Percentiles rank a stretch among this genome's conserved stretches.
These are phyloP conservation scores for Trametes villosa DNA, from an alignment of 768 basidiomycete species.

Conservation along the genomic window DNA sequence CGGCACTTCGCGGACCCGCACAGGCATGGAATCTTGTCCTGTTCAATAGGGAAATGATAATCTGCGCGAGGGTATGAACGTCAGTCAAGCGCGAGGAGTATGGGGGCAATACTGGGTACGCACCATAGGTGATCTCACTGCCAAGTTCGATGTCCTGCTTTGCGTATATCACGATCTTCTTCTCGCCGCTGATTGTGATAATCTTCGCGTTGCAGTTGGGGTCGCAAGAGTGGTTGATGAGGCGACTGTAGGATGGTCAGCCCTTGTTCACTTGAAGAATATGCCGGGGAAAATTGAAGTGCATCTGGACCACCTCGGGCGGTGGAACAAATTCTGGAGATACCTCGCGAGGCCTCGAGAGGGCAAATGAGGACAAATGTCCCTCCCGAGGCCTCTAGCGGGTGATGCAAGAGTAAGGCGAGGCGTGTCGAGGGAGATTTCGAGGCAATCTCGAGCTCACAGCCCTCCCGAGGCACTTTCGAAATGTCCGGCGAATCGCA, in stretches of 20 bases:
- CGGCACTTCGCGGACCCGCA: slow-evolving; percentile 92
- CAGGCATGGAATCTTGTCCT: slow-evolving; percentile 94
- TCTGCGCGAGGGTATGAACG: slow-evolving; percentile 49
- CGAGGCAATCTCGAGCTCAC: too few relatives aligned
- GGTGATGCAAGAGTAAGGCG: too few relatives aligned
- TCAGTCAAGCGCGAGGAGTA: not conserved
- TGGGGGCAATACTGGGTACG: slow-evolving; percentile 36
- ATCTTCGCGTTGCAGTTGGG: slow-evolving; percentile 93
- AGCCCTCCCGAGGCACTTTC: too few relatives aligned
- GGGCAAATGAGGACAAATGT: too few relatives aligned
- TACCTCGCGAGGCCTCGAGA: too few relatives aligned
- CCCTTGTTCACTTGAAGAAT: too few relatives aligned
- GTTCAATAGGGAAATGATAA: slow-evolving; percentile 99
- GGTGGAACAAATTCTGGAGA: too few relatives aligned
- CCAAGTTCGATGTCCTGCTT: slow-evolving; percentile 95
- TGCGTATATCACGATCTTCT: slow-evolving; percentile 99
- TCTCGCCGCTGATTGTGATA: slow-evolving; percentile 88
- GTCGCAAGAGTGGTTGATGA: slow-evolving; percentile 99
- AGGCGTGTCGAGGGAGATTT: too few relatives aligned
- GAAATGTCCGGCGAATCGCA: too few relatives aligned
- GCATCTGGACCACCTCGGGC: too few relatives aligned
- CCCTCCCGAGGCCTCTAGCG: too few relatives aligned
- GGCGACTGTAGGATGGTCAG: slow-evolving; percentile 57
- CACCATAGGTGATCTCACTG: slow-evolving; percentile 97
- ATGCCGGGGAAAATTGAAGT: too few relatives aligned